Base-by-base conservation (phyloP, 345 rosid species). In the Corchorus olitorius region DNA sequence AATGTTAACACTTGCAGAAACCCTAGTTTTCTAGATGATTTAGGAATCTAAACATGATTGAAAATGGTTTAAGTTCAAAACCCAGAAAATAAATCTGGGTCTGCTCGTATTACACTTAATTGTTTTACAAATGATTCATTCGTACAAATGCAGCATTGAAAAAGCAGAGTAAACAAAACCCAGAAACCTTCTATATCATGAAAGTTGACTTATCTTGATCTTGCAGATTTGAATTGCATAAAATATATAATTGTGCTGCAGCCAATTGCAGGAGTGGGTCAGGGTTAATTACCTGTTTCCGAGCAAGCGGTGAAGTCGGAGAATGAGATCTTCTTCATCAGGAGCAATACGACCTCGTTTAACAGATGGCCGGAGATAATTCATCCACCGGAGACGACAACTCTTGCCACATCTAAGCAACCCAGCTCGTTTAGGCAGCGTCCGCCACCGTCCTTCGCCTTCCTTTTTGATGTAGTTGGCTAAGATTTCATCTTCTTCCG, bases 351-450 rank as follows among this genome's bases (percentile, higher is more conserved):
- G 91, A 13, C 97, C 97, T 3, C 93, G 84, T 73, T 93, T 93
- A 2, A 92, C 93, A 19, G 86, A 83, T 0, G 98, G 98, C 0
- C 98, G 91, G 81, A 93, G 97, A 71, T 93, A 93, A 46, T 93
- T 93, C 97, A 93, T 89, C 98, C 98, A 93, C 39, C 98, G 89
- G 75, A 93, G 94, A 58, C 98, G 95, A 63, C 98, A 93, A 75
- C 98, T 93, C 76, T 93, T 93, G 0, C 98, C 95, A 6, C 98
- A 93, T 3, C 97, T 91, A 73, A 87, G 92, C 49, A 93, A 87
- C 6, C 98, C 98, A 4, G 98, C 94, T 34, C 86, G 86, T 65
- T 90, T 92, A 0, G 98, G 97, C 53, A 93, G 78, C 43, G 97
- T 90, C 13, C 97, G 83, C 98, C 98, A 93, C 70, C 89, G 62